Evolutionary conservation across 2,329 filamentous ascomycete genomes (phyloP), one percentile per base, ranked within the genome.

Genomic region (Ramularia endophylla): DNA sequence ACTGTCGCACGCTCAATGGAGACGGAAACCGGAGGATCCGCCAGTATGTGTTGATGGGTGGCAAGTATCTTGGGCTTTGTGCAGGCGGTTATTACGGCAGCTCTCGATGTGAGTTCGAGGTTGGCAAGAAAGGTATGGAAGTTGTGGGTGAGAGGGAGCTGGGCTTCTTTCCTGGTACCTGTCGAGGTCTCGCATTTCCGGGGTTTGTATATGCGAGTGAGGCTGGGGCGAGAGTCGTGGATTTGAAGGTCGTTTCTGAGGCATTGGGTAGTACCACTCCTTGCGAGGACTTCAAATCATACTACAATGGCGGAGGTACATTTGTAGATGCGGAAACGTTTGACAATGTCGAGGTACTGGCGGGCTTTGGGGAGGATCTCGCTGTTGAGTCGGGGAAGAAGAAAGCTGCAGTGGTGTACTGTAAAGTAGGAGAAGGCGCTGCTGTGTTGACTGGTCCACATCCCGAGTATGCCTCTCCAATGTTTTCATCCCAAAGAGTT

Each of bases 161-260:
- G 37, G 82, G 70, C 0, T 95, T 98, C 68, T 98, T 85, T 59
- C 88, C 89, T 0, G 90, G 88, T 0, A 81, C 72, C 1, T 95
- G 88, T 62, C 79, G 89, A 38, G 92, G 92, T 0, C 77, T 87
- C 44, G 90, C 90, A 3, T 95, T 94, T 64, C 72, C 77, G 29
- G 92, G 92, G 0, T 98, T 98, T 61, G 79, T 85, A 55, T 98
- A 98, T 66, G 77, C 85, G 41, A 92, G 85, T 55, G 92, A 98
- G 66, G 78, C 70, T 33, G 92, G 92, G 1, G 87, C 92, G 1
- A 76, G 78, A 53, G 87, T 86, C 2, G 80, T 80, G 1, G 72
- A 75, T 43, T 54, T 97, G 33, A 74, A 71, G 38, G 79, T 92
- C 9, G 69, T 76, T 9, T 79, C 78, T 49, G 71, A 71, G 2